Percentiles rank a stretch among this genome's conserved stretches.
These are phyloP conservation scores for Xerocomus potaroensis DNA, from an alignment of 768 basidiomycete species.

Conservation along the genomic window DNA sequence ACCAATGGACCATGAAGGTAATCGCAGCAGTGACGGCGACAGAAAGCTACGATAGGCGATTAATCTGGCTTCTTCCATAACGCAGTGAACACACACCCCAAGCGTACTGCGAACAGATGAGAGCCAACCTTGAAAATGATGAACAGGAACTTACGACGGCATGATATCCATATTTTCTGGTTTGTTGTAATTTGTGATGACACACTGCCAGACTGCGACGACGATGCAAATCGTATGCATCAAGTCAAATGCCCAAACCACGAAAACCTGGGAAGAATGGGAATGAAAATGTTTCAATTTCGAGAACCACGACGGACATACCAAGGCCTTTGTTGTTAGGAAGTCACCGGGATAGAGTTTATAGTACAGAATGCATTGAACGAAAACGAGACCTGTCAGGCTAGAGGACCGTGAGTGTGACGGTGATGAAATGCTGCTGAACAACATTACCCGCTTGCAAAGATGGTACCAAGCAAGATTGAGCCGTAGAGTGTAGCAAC, in stretches of 20 bases:
- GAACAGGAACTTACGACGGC: conserved; percentile 18
- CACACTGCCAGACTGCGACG: conserved; percentile 22
- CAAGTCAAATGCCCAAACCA: conserved; percentile 28
- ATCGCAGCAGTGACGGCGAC: conserved; percentile 29
- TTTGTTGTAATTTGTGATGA: conserved; percentile 23
- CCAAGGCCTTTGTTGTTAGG: conserved; percentile 26
- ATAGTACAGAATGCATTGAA: conserved; percentile 28
- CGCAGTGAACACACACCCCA: conserved; percentile 17
- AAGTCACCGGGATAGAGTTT: conserved; percentile 30
- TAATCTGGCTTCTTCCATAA: neutral
- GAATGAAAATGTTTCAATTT: neutral
- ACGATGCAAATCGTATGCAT: conserved; percentile 29
- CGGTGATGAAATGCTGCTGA: neutral
- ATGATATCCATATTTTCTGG: conserved; percentile 27
- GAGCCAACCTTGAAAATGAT: neutral
- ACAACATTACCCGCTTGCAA: conserved; percentile 24
- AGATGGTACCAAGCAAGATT: conserved; percentile 30
- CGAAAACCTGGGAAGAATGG: conserved; percentile 17
- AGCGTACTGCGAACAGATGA: conserved; percentile 17
- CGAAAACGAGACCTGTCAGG: conserved; percentile 30
- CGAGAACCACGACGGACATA: neutral
- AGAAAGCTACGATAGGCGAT: conserved; percentile 19
- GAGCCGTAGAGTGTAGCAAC: conserved; percentile 30
- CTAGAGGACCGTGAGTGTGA: conserved; percentile 16
- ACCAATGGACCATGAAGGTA: conserved; percentile 35